Evolutionary conservation across 1,139 yeast genomes (phyloP), one percentile per base, ranked within the genome.

Genomic region (Chernovozyma aurita): DNA sequence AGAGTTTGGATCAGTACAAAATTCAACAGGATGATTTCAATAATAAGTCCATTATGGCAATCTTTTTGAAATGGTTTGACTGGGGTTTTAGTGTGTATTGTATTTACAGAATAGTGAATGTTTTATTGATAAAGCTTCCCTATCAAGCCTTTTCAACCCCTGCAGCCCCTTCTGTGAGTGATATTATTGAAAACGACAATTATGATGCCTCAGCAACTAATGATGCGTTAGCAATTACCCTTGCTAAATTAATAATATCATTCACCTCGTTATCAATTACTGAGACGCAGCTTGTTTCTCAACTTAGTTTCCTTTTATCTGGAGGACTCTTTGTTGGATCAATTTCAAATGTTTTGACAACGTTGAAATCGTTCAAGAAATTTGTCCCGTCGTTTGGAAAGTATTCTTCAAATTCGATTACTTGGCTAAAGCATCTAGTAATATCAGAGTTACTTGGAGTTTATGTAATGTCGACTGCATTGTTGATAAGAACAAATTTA

Each of bases 401-500:
- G 7, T 48, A 53, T 7, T 50, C 65, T n/a, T 41, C 48, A 17
- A 36, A 35, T 8, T 51, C 58, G 22, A 61, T 60, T 42, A 57
- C 49, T 34, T 64, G 70, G 69, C 45, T 68, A 33, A 62, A 63
- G 38, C 69, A 65, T 45, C 59, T 86, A 24, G 55, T 85, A 3
- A 70, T 84, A 4, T 76, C 85, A 9, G 85, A 87, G 57, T 62
- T 87, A 11, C 62, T 83, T 15, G 95, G 95, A 0, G 72, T 85
- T 3, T 88, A 88, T 51, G 81, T 84, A 2, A 69, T 88, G 24
- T 83, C 96, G 0, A 85, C 96, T 0, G 81, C 92, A 2, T 63
- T 88, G 20, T 67, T 88, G 47, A 71, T 88, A 37, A 72, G 95
- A 39, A 77, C 92, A 20, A 85, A 83, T 48, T 57, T 87, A 37